Base-by-base conservation (phyloP, 208 protist species). In the Wallacemonas rigidus region DNA sequence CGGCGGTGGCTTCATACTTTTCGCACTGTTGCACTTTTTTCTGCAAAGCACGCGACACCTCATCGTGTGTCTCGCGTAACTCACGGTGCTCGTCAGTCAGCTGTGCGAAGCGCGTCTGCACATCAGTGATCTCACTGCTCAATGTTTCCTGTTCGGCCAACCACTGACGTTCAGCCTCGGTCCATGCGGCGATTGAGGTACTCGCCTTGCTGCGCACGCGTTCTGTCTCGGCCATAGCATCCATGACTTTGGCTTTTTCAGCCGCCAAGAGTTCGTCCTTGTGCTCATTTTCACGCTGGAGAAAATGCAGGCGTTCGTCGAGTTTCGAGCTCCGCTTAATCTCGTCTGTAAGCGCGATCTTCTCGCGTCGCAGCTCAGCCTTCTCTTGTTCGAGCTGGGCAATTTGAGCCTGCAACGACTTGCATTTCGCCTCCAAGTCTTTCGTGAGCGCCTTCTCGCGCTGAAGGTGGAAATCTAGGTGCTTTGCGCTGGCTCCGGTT, bases 371-470 rank as follows among this genome's bases (percentile, higher is more conserved):
- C 14, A 93, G 76, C 61, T 93, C 89, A 5, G 88, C 88, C 56
- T 95, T 95, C 47, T 92, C 91, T 65, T 94, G 91, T 41, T 93
- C 87, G 1, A 95, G 73, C 45, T 93, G 81, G 12, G 85, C 76
- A 50, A 94, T 82, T 57, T 93, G 88, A 12, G 81, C 76, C 36
- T 89, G 82, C 15, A 91, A 74, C 4, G 55, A 48, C 63, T 94
- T 95, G 63, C 86, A 86, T 68, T 84, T 87, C 2, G 77, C 83
- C 41, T 93, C 80, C n/a, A 95, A 69, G 53, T 93, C 86, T 63
- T 81, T 84, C 14, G 82, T 78, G 3, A 85, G 74, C 2, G 74
- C 65, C 48, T 92, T 92, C 53, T 93, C 88, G 2, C 90, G 83
- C 69, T 91, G 88, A 26, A 93, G 75, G 45, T 93, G 81, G 75